phyloP scores from a whole-genome alignment of 179 eudicot species.

The Silene coronaria region DNA sequence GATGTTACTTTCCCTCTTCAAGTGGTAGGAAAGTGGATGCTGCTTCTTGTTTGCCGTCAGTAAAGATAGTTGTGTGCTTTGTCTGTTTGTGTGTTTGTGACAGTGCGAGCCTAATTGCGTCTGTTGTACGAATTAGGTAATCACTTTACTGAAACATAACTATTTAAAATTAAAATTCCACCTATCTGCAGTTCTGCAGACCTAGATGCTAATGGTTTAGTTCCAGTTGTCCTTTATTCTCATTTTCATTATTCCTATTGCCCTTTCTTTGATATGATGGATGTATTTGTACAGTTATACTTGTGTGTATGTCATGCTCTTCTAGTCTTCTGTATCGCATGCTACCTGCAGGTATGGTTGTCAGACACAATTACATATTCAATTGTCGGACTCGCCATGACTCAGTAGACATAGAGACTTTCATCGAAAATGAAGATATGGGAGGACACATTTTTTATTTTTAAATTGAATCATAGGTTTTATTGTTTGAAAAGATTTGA shows the following conservation, averaged over 20 bases:
- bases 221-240: not conserved
- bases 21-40: not conserved
- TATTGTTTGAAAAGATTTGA: too few species aligned
- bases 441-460: not conserved
- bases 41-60: not conserved
- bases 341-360: not conserved
- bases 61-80: not conserved
- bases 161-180: not conserved
- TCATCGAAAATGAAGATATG: not conserved
- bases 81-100: not conserved
- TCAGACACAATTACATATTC: not conserved
- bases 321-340: not conserved
- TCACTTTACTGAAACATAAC: not conserved
- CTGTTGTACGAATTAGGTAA: not conserved
- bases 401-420: not conserved
- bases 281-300: not conserved
- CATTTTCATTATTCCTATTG: not conserved
- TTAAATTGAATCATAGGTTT: too few species aligned
- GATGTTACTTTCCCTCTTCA: not conserved
- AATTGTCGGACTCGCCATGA: not conserved
- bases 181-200: not conserved
- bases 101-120: not conserved
- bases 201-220: not conserved
- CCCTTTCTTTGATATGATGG: conserved; percentile 5
- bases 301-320: not conserved